Percentiles rank a stretch among this genome's conserved stretches.
These are phyloP conservation scores for Amylocystis lapponica DNA, from an alignment of 768 basidiomycete species.

Conservation along the genomic window DNA sequence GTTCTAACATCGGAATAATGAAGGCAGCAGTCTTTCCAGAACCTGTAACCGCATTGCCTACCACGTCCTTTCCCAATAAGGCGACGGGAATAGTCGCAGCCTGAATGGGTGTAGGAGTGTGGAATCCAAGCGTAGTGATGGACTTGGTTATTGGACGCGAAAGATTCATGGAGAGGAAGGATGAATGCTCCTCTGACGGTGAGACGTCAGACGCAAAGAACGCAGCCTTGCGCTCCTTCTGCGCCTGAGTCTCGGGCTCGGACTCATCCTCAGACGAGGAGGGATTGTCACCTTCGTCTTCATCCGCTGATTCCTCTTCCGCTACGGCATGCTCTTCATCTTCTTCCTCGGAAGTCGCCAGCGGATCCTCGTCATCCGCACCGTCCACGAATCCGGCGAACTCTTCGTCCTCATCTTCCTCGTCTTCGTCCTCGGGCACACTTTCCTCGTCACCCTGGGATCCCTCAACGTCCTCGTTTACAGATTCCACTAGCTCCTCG, in stretches of 20 bases:
- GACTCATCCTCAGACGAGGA: constrained; percentile 59
- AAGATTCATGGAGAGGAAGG: constrained; percentile 91
- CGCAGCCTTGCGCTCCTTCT: constrained; percentile 72
- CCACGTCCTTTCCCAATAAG: constrained; percentile 90
- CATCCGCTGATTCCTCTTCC: constrained; percentile 17
- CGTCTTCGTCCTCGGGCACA: constrained; percentile 30
- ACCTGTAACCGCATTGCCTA: constrained; percentile 93
- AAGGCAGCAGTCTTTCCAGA: constrained; percentile 99
- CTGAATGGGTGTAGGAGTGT: constrained; percentile 92
- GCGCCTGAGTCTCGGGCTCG: constrained; percentile 51
- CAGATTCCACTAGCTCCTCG: constrained; percentile 18
- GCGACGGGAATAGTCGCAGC: constrained; percentile 91
- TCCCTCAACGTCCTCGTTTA: constrained; percentile 27
- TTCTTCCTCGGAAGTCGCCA: constrained; percentile 39
- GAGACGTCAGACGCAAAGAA: constrained; percentile 68
- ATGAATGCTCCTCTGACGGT: constrained; percentile 50
- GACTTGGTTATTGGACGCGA: constrained; percentile 93
- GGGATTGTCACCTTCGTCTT: constrained; percentile 34
- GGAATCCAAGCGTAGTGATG: constrained; percentile 73
- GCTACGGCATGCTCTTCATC: constrained; percentile 23
- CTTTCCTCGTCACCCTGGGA: constrained; percentile 27
- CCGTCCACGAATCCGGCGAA: constrained; percentile 11
- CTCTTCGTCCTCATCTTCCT: constrained; percentile 30
- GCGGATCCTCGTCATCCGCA: constrained; percentile 34
- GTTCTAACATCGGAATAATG: constrained; percentile 89